Percentiles rank a stretch among this genome's conserved stretches.
These are phyloP conservation scores for Colletotrichum nymphaeae DNA, from an alignment of 2,329 filamentous ascomycete species.

Conservation along the genomic window DNA sequence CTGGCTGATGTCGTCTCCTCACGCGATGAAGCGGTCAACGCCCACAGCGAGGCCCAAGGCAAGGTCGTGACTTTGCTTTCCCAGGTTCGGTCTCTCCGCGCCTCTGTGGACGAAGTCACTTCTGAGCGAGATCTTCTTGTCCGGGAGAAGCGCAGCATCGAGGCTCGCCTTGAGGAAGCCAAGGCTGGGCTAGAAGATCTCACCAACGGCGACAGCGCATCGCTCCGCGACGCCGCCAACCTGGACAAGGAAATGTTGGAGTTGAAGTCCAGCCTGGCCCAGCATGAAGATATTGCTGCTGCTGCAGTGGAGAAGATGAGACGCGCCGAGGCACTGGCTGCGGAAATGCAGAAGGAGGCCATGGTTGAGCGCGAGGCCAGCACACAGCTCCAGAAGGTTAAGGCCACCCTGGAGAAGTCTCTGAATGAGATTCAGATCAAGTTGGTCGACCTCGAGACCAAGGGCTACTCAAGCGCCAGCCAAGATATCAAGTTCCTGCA, in stretches of 20 bases:
- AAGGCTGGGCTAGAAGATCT: conserved; percentile 90
- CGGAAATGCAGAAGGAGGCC: conserved; percentile 94
- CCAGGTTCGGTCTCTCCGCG: conserved; percentile 86
- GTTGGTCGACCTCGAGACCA: conserved; percentile 94
- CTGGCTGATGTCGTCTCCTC: conserved; percentile 89
- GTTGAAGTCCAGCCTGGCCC: conserved; percentile 87
- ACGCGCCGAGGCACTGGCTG: conserved; percentile 85
- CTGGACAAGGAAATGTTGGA: conserved; percentile 91
- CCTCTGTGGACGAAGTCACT: conserved; percentile 85
- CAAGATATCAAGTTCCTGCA: conserved; percentile 96
- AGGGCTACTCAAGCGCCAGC: conserved; percentile 93
- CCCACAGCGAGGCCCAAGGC: conserved; percentile 93
- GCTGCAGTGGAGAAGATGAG: conserved; percentile 98
- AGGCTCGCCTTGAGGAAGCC: conserved; percentile 86
- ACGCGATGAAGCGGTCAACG: conserved; percentile 91
- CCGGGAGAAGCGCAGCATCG: conserved; percentile 91
- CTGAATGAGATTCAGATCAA: conserved; percentile 91
- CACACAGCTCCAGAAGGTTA: conserved; percentile 87
- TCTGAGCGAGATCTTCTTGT: conserved; percentile 86
- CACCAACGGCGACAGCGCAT: conserved; percentile 84
- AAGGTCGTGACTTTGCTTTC: conserved; percentile 92
- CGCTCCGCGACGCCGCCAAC: conserved; percentile 88
- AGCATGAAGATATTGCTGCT: conserved; percentile 91
- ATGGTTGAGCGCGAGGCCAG: conserved; percentile 85
- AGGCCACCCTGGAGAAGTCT: conserved; percentile 87